Evolutionary conservation across 2,329 filamentous ascomycete species (phyloP).

Genomic region (Nemania serpens): DNA sequence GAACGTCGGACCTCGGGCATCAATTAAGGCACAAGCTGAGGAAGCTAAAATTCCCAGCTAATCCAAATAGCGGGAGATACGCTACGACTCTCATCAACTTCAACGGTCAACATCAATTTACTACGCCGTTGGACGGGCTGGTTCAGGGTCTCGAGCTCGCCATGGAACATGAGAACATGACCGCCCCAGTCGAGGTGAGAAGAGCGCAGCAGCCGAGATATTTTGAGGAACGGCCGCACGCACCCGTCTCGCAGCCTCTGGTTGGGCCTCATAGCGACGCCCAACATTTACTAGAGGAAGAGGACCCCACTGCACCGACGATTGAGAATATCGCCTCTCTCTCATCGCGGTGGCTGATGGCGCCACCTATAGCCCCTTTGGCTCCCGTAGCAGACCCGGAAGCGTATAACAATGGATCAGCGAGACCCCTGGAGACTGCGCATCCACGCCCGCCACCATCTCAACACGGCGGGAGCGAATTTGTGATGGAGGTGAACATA

Average conservation of each 20-base stretch:
- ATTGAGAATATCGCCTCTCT: conserved; percentile 24
- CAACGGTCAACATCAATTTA: conserved; percentile 25
- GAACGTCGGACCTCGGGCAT: conserved; percentile 26
- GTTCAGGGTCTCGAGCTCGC: conserved; percentile 29
- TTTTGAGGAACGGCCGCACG: conserved; percentile 16
- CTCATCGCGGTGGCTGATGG: conserved; percentile 22
- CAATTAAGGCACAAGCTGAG: conserved; percentile 29
- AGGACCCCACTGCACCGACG: conserved; percentile 20
- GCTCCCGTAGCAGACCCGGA: background rate
- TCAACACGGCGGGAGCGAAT: background rate
- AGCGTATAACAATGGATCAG: background rate
- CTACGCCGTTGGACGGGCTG: conserved; percentile 31
- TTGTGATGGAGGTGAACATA: background rate
- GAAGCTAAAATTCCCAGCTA: conserved; percentile 31
- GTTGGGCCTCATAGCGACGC: background rate
- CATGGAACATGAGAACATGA: conserved; percentile 35
- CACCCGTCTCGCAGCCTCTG: background rate
- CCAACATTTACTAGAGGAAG: conserved; percentile 7
- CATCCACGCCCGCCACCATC: background rate
- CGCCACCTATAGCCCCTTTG: conserved; percentile 16
- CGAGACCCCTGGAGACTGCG: background rate
- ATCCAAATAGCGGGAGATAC: conserved; percentile 13
- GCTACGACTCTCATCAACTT: conserved; percentile 37
- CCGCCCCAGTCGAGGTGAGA: conserved; percentile 21
- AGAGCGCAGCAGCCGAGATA: conserved; percentile 16